A percentile compares a stretch with the other conserved stretches of the same genome.
Conservation (phyloP, 441 rosid species). For the Populus hybrid region DNA sequence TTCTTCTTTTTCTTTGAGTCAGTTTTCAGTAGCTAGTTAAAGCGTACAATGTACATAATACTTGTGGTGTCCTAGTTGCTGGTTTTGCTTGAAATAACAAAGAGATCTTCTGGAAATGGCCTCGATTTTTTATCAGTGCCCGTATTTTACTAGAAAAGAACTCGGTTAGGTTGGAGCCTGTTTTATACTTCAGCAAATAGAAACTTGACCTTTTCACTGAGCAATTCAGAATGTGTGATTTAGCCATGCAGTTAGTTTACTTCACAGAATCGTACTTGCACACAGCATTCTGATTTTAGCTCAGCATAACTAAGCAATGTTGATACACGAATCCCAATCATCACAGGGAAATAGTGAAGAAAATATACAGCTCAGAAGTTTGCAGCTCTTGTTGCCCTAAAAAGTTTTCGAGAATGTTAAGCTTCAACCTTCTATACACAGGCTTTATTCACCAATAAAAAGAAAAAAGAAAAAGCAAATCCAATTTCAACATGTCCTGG, state of each 20-base stretch:
- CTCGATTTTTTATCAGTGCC: not conserved
- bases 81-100: not conserved
- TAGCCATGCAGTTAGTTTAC: not conserved
- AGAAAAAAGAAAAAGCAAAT: not conserved
- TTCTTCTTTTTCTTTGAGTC: constrained; percentile 12
- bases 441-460: not conserved
- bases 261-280: not conserved
- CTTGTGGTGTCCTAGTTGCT: not conserved
- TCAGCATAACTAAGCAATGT: not conserved
- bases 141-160: not conserved
- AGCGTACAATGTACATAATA: not conserved
- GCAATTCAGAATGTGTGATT: not conserved
- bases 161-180: not conserved
- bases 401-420: not conserved
- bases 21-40: constrained; percentile 3
- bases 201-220: not conserved
- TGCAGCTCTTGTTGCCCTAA: not conserved
- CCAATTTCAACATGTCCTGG: not conserved
- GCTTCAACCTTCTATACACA: not conserved
- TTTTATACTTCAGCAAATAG: not conserved
- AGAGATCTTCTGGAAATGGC: not conserved
- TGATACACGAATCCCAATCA: not conserved
- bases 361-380: not conserved
- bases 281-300: not conserved
- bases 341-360: not conserved